A percentile compares a stretch with the other conserved stretches of the same genome.
Conservation (phyloP, 1,284 basidiomycete genomes). For the Hymenochaete sp. region DNA sequence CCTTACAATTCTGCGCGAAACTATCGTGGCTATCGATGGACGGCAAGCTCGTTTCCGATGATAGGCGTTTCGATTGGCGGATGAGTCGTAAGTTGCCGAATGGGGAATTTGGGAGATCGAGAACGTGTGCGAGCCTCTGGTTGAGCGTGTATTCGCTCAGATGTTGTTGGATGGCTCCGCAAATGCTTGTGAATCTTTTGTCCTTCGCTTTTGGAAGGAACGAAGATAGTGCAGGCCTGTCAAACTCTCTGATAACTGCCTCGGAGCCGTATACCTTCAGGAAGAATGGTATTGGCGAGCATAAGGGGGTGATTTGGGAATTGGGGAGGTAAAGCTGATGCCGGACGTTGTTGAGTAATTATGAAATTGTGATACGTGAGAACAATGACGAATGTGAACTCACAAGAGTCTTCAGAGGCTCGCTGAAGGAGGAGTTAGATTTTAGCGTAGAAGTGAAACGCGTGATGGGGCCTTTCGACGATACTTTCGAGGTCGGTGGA, state of each 20-base stretch:
- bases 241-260: not conserved
- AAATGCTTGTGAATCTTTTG: conserved; percentile 10
- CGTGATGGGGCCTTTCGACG: not conserved
- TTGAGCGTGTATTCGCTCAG: conserved; percentile 6
- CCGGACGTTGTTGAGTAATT: not conserved
- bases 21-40: not conserved
- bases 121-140: not conserved
- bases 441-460: conserved; percentile 7
- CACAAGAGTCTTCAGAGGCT: conserved; percentile 11
- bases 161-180: conserved; percentile 5
- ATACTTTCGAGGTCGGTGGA: conserved; percentile 1
- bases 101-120: not conserved
- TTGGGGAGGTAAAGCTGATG: conserved; percentile 16
- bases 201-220: conserved; percentile 12
- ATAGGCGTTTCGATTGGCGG: not conserved
- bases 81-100: not conserved
- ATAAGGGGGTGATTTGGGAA: conserved; percentile 11
- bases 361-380: not conserved
- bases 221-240: conserved; percentile 8
- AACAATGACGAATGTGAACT: not conserved
- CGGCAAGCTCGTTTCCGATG: too few species aligned
- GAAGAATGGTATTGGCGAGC: conserved; percentile 12
- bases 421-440: conserved; percentile 2
- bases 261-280: conserved; percentile 13
- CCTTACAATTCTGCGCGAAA: not conserved